Conservation (phyloP, 192 early-diverging fungal genomes). For the Funneliformis geosporum region DNA sequence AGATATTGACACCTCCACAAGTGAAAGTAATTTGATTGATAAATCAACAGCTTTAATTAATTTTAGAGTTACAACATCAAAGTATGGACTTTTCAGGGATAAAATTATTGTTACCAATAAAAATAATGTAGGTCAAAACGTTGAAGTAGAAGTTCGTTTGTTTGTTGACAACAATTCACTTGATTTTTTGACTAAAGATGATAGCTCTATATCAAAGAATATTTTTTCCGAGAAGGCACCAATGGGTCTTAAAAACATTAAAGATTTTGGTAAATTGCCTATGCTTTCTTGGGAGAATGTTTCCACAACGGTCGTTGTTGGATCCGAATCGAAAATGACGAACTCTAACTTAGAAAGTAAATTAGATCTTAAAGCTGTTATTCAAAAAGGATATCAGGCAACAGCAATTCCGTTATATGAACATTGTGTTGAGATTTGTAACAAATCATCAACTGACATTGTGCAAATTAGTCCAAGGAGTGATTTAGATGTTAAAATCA, state of each 20-base stretch:
- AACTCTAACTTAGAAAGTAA: not conserved
- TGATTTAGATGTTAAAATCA: slow-evolving; percentile 38
- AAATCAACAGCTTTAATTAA: slow-evolving; percentile 51
- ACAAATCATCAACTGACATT: slow-evolving; percentile 14
- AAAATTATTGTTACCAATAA: slow-evolving; percentile 67
- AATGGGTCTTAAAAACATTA: slow-evolving; percentile 16
- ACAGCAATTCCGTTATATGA: slow-evolving; percentile 19
- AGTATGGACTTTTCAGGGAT: slow-evolving; percentile 64
- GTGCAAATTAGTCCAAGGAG: slow-evolving; percentile 36
- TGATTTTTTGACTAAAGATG: not conserved
- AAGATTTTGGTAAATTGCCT: slow-evolving; percentile 14
- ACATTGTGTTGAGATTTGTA: slow-evolving; percentile 25
- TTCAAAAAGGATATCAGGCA: slow-evolving; percentile 30
- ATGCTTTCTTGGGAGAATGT: slow-evolving; percentile 24
- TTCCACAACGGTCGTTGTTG: not conserved
- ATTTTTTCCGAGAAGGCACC: slow-evolving; percentile 28
- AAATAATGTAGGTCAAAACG: slow-evolving; percentile 65
- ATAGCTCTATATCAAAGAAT: not conserved
- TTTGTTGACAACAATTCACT: slow-evolving; percentile 66
- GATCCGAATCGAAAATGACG: not conserved
- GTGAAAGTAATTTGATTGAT: slow-evolving; percentile 29
- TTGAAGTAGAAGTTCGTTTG: slow-evolving; percentile 64
- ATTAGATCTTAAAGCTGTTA: slow-evolving; percentile 17
- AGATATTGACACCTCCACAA: not conserved
- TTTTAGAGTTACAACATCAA: slow-evolving; percentile 56